Conservation (phyloP, 352 stramenopile genomes). For the Globisporangium solare region DNA sequence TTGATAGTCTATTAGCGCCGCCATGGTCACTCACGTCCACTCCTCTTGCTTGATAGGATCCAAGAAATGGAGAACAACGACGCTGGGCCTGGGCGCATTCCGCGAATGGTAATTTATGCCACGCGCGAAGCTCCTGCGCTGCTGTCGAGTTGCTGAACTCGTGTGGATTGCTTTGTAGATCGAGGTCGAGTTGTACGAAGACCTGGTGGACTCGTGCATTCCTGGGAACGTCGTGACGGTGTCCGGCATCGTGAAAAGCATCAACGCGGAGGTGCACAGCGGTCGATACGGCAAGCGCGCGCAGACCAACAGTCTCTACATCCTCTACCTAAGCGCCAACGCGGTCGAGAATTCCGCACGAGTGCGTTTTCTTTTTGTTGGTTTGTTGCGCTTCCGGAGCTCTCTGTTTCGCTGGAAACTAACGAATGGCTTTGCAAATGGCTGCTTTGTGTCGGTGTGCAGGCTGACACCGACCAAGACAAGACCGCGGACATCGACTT, state of each 20-base stretch:
- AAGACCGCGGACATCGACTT: slow-evolving; percentile 68
- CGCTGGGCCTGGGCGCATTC: slow-evolving; percentile 81
- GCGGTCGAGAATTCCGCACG: slow-evolving; percentile 78
- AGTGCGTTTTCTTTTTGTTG: slow-evolving; percentile 21
- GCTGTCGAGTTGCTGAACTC: not conserved
- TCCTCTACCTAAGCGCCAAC: slow-evolving; percentile 93
- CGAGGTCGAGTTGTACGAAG: slow-evolving; percentile 85
- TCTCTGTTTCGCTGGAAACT: slow-evolving; percentile 2
- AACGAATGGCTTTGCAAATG: slow-evolving; percentile 12
- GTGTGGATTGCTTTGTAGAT: slow-evolving; percentile 34
- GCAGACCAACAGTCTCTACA: slow-evolving; percentile 90
- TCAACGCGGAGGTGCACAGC: slow-evolving; percentile 92
- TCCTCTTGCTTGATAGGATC: slow-evolving; percentile 28
- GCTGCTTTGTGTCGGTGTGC: not conserved
- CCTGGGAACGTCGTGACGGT: slow-evolving; percentile 94
- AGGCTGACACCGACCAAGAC: slow-evolving; percentile 41
- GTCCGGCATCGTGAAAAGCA: slow-evolving; percentile 91
- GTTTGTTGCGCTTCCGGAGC: not conserved
- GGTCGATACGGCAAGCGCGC: slow-evolving; percentile 87
- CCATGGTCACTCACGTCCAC: slow-evolving; percentile 10
- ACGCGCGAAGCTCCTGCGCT: no score
- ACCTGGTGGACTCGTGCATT: slow-evolving; percentile 94
- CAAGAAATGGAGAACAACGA: slow-evolving; percentile 91
- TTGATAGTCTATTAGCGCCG: not conserved
- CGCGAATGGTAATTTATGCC: slow-evolving; percentile 65